Conservation (phyloP, 2,329 filamentous ascomycete species). For the Chaetomiaceae sp. region DNA sequence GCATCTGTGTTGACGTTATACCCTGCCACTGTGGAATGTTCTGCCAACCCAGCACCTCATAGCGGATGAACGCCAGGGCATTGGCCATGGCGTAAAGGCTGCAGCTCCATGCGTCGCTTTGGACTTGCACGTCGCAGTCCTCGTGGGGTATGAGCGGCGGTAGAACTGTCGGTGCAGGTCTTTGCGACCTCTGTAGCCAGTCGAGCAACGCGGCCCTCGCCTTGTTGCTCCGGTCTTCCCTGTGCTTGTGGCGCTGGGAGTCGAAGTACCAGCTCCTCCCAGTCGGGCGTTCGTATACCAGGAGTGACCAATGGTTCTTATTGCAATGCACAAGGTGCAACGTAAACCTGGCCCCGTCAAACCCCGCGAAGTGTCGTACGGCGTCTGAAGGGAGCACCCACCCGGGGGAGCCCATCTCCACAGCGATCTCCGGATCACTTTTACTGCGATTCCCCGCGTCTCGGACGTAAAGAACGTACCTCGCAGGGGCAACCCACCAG, state of each 20-base stretch:
- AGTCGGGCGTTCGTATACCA: conserved; percentile 5
- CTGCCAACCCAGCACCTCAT: conserved; percentile 13
- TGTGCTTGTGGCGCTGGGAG: background rate
- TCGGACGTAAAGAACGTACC: background rate
- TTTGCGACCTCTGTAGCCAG: background rate
- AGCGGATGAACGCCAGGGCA: conserved; percentile 15
- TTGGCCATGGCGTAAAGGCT: conserved; percentile 15
- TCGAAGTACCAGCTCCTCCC: conserved; percentile 4
- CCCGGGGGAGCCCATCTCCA: too few species aligned
- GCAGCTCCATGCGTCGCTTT: conserved; percentile 15
- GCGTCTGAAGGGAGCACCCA: too few species aligned
- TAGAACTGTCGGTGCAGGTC: rapidly evolving
- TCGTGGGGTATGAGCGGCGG: rapidly evolving
- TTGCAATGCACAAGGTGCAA: conserved; percentile 3
- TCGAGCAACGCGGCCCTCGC: background rate
- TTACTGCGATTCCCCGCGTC: background rate
- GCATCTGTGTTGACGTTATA: background rate
- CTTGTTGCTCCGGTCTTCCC: background rate
- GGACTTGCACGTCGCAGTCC: too few species aligned
- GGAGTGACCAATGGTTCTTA: conserved; percentile 7
- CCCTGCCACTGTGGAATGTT: background rate
- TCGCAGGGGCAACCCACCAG: background rate
- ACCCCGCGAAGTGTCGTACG: background rate
- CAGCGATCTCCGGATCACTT: too few species aligned
- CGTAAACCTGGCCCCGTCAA: conserved; percentile 3